phyloP scores from a whole-genome alignment of 2,329 filamentous ascomycete species.

The Drechslera avenae region DNA sequence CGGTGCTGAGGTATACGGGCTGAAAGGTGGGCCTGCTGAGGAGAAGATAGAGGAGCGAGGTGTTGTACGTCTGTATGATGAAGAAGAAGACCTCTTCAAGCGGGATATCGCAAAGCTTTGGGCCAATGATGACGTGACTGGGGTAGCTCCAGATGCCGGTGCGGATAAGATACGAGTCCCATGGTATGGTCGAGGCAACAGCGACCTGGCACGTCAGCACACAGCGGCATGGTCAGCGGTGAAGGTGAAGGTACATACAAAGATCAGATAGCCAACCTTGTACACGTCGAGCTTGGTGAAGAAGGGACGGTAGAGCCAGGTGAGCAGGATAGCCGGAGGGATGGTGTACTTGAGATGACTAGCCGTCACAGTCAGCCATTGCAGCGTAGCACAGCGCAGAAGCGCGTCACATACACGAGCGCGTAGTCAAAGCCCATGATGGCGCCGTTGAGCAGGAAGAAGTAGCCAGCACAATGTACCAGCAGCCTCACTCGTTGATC shows the following conservation, averaged over 20 bases:
- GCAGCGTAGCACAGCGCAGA: constrained; percentile 1
- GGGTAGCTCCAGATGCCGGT: constrained; percentile 74
- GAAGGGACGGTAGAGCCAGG: constrained; percentile 65
- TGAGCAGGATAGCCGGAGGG: constrained; percentile 65
- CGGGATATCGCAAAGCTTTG: constrained; percentile 68
- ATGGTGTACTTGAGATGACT: constrained; percentile 72
- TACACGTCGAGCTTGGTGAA: constrained; percentile 66
- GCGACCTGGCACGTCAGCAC: constrained; percentile 57
- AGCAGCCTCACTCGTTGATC: constrained; percentile 17
- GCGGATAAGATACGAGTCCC: constrained; percentile 76
- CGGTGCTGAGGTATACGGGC: constrained; percentile 56
- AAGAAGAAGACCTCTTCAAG: constrained; percentile 79
- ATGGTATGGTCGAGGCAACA: constrained; percentile 71
- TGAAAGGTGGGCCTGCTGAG: constrained; percentile 68
- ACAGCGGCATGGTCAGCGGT: not conserved
- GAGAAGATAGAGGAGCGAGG: constrained; percentile 69
- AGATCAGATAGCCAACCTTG: constrained; percentile 65
- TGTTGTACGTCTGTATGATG: constrained; percentile 76
- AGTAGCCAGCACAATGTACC: constrained; percentile 19
- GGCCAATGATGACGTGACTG: constrained; percentile 65
- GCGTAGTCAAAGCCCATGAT: constrained; percentile 66
- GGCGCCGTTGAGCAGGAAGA: constrained; percentile 15
- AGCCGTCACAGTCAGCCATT: constrained; percentile 20
- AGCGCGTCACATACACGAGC: constrained; percentile 59
- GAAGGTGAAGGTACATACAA: constrained; percentile 40